A percentile compares a stretch with the other conserved stretches of the same genome.
Evolutionary conservation across 2,329 filamentous ascomycete species (phyloP).

Genomic region (Phaeosphaeria sp.): DNA sequence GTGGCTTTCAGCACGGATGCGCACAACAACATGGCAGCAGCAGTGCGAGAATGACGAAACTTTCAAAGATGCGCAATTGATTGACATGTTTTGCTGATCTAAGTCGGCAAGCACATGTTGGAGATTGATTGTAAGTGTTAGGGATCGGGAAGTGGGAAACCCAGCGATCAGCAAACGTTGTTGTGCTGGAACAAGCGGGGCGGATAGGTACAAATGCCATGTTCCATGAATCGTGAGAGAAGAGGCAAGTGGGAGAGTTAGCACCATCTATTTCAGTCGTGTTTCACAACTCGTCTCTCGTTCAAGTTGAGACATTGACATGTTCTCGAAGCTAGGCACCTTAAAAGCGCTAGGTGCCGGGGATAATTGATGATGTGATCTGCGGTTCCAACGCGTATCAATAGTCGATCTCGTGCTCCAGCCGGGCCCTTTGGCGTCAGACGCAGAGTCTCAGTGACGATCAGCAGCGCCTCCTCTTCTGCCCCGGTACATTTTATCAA

Average conservation of each 20-base stretch:
- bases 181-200: slow-evolving; percentile 6
- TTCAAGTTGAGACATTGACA: slow-evolving; percentile 11
- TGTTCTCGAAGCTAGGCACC: not conserved
- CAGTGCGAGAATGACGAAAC: not conserved
- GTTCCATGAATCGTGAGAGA: not conserved
- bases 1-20: slow-evolving; percentile 1
- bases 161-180: slow-evolving; percentile 3
- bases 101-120: slow-evolving; percentile 4
- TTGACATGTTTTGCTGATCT: slow-evolving; percentile 1
- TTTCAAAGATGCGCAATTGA: not conserved
- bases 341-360: not conserved
- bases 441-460: slow-evolving; percentile 13
- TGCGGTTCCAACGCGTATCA: slow-evolving; percentile 10
- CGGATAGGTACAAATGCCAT: slow-evolving; percentile 7
- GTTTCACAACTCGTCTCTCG: not conserved
- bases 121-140: slow-evolving; percentile 3
- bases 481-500: not conserved
- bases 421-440: slow-evolving; percentile 14
- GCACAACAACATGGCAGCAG: slow-evolving; percentile 1
- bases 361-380: slow-evolving; percentile 1
- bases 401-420: slow-evolving; percentile 8
- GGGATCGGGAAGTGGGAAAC: not conserved
- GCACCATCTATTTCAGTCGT: not conserved
- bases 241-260: not conserved
- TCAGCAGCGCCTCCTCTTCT: slow-evolving; percentile 22